Evolutionary conservation across 1,284 basidiomycete genomes (phyloP).

Genomic region (Fomitopsis schrenkii): DNA sequence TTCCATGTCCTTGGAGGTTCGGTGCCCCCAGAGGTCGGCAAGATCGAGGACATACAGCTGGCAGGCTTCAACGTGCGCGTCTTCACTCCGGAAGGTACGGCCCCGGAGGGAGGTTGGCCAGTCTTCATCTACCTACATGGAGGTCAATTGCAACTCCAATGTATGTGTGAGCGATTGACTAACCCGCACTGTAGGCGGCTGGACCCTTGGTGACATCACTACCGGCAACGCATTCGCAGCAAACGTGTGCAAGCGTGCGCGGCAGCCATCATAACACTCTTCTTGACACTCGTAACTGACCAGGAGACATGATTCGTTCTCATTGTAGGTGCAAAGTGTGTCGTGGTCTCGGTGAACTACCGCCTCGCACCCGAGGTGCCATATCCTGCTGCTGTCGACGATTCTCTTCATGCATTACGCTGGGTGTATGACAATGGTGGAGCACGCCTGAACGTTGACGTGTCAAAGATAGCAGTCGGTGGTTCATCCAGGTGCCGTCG

Average conservation of each 20-base stretch:
- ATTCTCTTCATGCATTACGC: constrained; percentile 61
- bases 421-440: constrained; percentile 53
- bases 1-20: constrained; percentile 54
- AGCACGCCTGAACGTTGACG: constrained; percentile 36
- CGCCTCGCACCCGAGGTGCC: constrained; percentile 71
- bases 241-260: constrained; percentile 51
- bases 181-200: constrained; percentile 44
- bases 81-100: constrained; percentile 51
- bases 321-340: constrained; percentile 43
- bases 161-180: background rate
- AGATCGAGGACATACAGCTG: constrained; percentile 44
- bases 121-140: constrained; percentile 61
- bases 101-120: constrained; percentile 54
- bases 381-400: constrained; percentile 73
- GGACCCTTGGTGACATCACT: constrained; percentile 62
- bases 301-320: background rate
- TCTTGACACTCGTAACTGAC: background rate
- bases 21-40: constrained; percentile 48
- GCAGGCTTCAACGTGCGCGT: constrained; percentile 45
- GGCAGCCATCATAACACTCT: background rate
- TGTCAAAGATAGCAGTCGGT: constrained; percentile 47
- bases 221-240: constrained; percentile 57
- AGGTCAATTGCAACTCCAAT: constrained; percentile 29
- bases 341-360: constrained; percentile 68
- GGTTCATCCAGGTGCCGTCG: constrained; percentile 60